Percentiles rank a stretch among this genome's conserved stretches.
Conservation (phyloP, 352 stramenopile species). For the Pythium rishiriense region DNA sequence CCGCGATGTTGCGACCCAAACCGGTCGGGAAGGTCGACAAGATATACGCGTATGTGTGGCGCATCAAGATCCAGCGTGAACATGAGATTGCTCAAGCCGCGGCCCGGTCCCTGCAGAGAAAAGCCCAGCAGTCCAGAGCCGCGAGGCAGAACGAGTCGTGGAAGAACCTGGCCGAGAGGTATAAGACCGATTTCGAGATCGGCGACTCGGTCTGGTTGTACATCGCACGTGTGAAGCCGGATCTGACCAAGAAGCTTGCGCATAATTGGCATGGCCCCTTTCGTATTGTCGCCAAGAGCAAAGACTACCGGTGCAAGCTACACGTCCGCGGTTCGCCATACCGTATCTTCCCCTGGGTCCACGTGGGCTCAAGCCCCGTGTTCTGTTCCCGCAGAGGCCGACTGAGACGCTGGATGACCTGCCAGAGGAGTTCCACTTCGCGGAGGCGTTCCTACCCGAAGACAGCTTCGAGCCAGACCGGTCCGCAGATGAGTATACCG, state of each 20-base stretch:
- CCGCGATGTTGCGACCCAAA: slow-evolving; percentile 2
- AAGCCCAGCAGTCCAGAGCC: slow-evolving; percentile 5
- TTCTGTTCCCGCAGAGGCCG: slow-evolving; percentile 10
- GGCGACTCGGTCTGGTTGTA: slow-evolving; percentile 24
- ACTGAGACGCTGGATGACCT: background rate
- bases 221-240: slow-evolving; percentile 1
- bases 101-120: background rate
- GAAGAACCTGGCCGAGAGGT: slow-evolving; percentile 5
- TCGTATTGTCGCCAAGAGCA: background rate
- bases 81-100: background rate
- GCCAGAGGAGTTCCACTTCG: slow-evolving; percentile 25
- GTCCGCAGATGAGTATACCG: slow-evolving; percentile 10
- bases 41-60: background rate
- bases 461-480: slow-evolving; percentile 27
- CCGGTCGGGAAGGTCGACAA: background rate
- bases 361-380: slow-evolving; percentile 30
- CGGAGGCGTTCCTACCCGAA: slow-evolving; percentile 22
- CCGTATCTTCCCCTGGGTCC: slow-evolving; percentile 23
- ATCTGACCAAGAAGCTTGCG: slow-evolving; percentile 23
- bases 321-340: slow-evolving; percentile 9
- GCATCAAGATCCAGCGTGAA: slow-evolving; percentile 1
- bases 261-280: slow-evolving; percentile 36
- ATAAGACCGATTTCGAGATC: slow-evolving; percentile 14
- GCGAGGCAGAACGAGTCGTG: background rate
- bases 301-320: slow-evolving; percentile 14